Base-by-base conservation (phyloP, 192 early-diverging fungal genomes). In the Coemansia sp. region DNA sequence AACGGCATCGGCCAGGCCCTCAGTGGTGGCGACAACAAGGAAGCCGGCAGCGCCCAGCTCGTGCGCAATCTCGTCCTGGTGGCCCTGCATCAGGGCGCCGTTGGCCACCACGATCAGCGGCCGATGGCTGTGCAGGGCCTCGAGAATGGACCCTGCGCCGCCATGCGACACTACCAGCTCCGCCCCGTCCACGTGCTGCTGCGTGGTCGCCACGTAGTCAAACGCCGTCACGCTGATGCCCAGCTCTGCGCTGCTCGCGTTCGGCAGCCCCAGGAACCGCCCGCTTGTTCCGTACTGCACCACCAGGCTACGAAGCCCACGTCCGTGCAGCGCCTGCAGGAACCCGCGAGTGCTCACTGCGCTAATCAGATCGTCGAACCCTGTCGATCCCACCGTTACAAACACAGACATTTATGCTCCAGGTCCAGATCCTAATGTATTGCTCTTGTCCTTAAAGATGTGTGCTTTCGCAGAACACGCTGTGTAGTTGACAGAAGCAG, bases 381-480 rank as follows among this genome's bases (percentile, higher is more conserved):
- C 87, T 2, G 94, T 96, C 17, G 93, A 91, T n/a, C 95, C 95
- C 13, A 97, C 94, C 0, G 94, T 96, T 27, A 94, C 87, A 63
- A 94, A 93, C 4, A 88, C 82, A 14, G 72, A 64, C 67, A 70
- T 75, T 17, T n/a, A n/a, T n/a, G n/a, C n/a, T n/a, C n/a, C n/a
- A n/a, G n/a, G n/a, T n/a, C n/a, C n/a, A n/a, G n/a, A n/a, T n/a
- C n/a, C n/a, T n/a, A n/a, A n/a, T n/a, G n/a, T n/a, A n/a, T n/a
- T n/a, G n/a, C n/a, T n/a, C n/a, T n/a, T n/a, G n/a, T n/a, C n/a
- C n/a, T n/a, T n/a, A n/a, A n/a, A n/a, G n/a, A n/a, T n/a, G n/a
- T n/a, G n/a, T n/a, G n/a, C n/a, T n/a, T n/a, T n/a, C n/a, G n/a
- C n/a, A n/a, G n/a, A n/a, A n/a, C n/a, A n/a, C n/a, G n/a, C n/a